These are phyloP conservation scores for Quercus aquifolioides DNA, from an alignment of 306 rosid genomes.

Conservation along the genomic window DNA sequence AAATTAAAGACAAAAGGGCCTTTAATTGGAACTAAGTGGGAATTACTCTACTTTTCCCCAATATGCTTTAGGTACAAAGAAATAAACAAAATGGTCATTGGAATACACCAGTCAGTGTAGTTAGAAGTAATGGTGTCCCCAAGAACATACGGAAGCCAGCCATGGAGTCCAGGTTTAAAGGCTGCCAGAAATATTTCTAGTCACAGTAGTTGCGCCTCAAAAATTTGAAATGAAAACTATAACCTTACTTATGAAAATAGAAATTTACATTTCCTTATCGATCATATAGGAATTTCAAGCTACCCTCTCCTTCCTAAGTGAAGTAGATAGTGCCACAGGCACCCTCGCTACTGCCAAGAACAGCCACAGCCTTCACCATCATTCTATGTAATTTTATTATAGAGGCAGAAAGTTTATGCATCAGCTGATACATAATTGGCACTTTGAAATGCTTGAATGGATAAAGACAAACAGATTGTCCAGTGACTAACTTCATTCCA, in stretches of 20 bases:
- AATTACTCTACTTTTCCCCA: not conserved
- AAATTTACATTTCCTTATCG: not conserved
- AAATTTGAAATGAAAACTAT: not conserved
- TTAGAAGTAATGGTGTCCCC: constrained; percentile 57
- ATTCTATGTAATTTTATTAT: not conserved
- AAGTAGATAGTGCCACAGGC: not conserved
- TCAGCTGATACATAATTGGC: too few relatives aligned
- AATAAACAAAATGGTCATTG: not conserved
- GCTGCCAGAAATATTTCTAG: constrained; percentile 56
- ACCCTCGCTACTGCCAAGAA: not conserved
- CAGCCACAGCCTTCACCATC: not conserved
- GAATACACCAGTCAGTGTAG: constrained; percentile 78
- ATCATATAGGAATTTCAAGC: not conserved
- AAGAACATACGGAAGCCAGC: too few relatives aligned
- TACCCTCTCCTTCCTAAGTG: constrained; percentile 44
- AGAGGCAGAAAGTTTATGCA: too few relatives aligned
- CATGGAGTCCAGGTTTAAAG: constrained; percentile 71
- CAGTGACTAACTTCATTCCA: too few relatives aligned
- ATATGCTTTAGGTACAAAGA: not conserved
- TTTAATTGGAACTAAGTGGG: not conserved
- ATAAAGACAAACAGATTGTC: too few relatives aligned
- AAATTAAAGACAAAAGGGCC: not conserved
- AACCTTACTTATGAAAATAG: not conserved
- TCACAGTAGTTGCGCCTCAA: constrained; percentile 75
- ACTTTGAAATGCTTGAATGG: too few relatives aligned